Base-by-base conservation (phyloP, 208 protist genomes). In the Leishmania gerbilli region DNA sequence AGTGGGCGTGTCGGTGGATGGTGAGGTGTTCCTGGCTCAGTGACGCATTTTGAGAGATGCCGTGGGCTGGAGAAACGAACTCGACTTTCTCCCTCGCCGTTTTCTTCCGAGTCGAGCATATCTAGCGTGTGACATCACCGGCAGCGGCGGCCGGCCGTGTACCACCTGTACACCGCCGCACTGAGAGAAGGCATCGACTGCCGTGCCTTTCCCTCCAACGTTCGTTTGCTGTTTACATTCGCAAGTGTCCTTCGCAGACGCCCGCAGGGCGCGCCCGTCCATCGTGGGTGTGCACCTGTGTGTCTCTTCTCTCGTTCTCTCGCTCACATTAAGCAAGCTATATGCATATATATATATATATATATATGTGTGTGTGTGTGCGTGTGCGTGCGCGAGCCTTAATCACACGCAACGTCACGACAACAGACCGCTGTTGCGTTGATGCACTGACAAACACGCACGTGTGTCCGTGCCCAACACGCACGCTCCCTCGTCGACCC, bases 21-120 rank as follows among this genome's bases (percentile, higher is more conserved):
- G 89, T 60, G 93, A 97, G 58, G 45, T 97, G 37, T 95, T 94
- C 80, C 21, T 92, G 78, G 86, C 87, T 3, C 85, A 89, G 74
- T 90, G 89, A 86, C 1, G n/a, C 49, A 51, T 40, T 24, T 34
- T 19, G 62, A 45, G 62, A 9, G 51, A 45, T 21, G 34, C 1
- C 37, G 64, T 17, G 51, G 47, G 67, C 24, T 40, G 34, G 53
- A 24, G 47, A 60, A 42, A 31, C 9, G 24, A 67, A 68, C 47
- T 84, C 24, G 19, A 42, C 71, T 71, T 47, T n/a, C 7, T 68
- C 1, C 49, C 71, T 51, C 40, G 13, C 49, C 37, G 34, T 5
- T 17, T 72, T 60, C 21, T 31, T 62, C 5, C 31, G 3, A 51
- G 21, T 55, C 37, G 65, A 47, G 13, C 21, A 49, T 34, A 27